Evolutionary conservation across 345 rosid genomes (phyloP).

Genomic region (Adansonia digitata): DNA sequence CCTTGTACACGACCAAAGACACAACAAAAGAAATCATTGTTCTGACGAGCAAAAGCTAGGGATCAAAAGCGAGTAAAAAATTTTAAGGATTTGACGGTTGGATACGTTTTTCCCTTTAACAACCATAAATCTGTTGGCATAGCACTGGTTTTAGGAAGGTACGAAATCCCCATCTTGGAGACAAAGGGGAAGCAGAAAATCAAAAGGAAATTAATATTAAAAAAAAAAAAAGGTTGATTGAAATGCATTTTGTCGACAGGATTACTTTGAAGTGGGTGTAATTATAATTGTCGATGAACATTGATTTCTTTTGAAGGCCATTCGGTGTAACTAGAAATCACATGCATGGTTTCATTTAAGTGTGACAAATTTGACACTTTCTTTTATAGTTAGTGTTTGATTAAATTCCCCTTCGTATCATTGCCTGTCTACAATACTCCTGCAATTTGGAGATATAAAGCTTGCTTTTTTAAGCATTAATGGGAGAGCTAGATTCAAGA

Average conservation of each 20-base stretch:
- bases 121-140: constrained; percentile 14
- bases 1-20: constrained; percentile 2
- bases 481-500: neutral
- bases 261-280: constrained; percentile 27
- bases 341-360: constrained; percentile 37
- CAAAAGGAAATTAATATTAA: neutral
- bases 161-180: constrained; percentile 27
- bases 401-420: neutral
- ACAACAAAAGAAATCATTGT: neutral
- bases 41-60: neutral
- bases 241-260: constrained; percentile 22
- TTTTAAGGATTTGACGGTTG: neutral
- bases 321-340: constrained; percentile 42
- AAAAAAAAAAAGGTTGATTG: neutral
- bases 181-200: neutral
- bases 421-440: neutral
- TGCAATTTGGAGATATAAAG: neutral
- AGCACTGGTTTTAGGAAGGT: constrained; percentile 27
- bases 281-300: constrained; percentile 27
- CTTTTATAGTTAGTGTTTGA: constrained; percentile 2
- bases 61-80: neutral
- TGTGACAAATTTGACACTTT: constrained; percentile 10
- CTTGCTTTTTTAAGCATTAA: neutral
- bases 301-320: constrained; percentile 20
- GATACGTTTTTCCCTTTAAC: constrained; percentile 8